Evolutionary conservation across 2,329 filamentous ascomycete species (phyloP), one percentile per base, ranked within the genome.

Genomic region (Blastomyces gilchristii): DNA sequence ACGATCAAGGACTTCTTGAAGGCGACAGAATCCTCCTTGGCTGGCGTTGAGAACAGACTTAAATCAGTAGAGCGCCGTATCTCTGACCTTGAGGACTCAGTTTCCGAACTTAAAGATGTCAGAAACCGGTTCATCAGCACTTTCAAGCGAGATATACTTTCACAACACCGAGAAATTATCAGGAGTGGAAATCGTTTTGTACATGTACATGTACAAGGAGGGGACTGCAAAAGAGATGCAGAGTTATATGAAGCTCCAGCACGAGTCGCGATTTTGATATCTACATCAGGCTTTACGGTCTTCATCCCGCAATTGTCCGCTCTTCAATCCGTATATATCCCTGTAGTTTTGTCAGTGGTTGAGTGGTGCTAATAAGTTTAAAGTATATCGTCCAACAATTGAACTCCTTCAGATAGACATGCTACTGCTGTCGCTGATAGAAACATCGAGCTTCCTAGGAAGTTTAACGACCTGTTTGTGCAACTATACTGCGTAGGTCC

Each of bases 41-140:
- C n/a, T 14, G 16, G 34, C 39, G 3, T 31, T 4, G n/a, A 59
- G n/a, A 25, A 59, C 57, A 49, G 47, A 47, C 1, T 31, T 16
- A 16, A 49, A 16, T 59, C n/a, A 41, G 39, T 8, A 41, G 39
- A 41, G 28, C 22, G 37, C 39, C 5, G 16, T 45, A 34, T 59
- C 41, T 59, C 57, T 45, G 22, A 59, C 22, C 39, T 59, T 5
- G 39, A 59, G 57, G 34, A n/a, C 2, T 59, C 57, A 31, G 57
- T 49, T 45, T 14, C n/a, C n/a, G 41, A 58, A 47, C 57, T 47
- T 9, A 59, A 59, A 28, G 57, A 31, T 47, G 16, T 31, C 41
- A 59, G 41, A 59, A 59, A 31, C 57, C 37, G n/a, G 22, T 59
- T 59, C 39, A 59, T 59, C 37, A 47, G n/a, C 57, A 59, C 57